Evolutionary conservation across 192 early-diverging fungal genomes (phyloP).

Genomic region (Entomortierella lignicola): DNA sequence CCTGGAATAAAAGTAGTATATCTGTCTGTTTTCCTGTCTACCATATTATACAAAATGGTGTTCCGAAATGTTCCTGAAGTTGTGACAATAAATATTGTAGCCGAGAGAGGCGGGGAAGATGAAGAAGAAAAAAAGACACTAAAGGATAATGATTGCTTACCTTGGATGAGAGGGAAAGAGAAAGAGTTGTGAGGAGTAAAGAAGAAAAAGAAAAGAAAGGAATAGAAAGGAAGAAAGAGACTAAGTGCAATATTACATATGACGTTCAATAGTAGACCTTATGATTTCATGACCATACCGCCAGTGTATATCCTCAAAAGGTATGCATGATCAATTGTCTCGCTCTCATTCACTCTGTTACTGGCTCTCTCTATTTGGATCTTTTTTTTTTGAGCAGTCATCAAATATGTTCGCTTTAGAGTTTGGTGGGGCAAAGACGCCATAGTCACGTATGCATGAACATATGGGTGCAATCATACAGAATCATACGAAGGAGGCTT

Average conservation of each 20-base stretch:
- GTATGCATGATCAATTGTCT: slow-evolving; percentile 3
- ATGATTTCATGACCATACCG: background rate
- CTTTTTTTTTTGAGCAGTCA: background rate
- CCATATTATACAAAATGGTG: background rate
- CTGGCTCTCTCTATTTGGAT: background rate
- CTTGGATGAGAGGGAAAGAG: background rate
- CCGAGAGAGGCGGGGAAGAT: background rate
- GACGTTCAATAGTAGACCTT: background rate
- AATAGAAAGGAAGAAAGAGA: slow-evolving; percentile 7
- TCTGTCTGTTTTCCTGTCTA: background rate
- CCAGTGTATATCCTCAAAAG: background rate
- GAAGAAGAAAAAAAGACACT: background rate
- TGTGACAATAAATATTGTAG: background rate
- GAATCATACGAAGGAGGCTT: too few species aligned
- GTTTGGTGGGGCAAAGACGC: slow-evolving; percentile 19
- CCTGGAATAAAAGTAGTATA: too few species aligned
- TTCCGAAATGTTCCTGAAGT: background rate
- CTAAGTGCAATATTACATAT: too few species aligned
- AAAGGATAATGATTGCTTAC: background rate
- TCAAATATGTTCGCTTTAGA: too few species aligned
- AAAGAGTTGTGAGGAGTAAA: background rate
- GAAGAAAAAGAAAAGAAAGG: slow-evolving; percentile 8
- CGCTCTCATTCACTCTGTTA: background rate
- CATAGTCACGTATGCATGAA: background rate
- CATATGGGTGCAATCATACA: too few species aligned